Evolutionary conservation across 345 rosid species (phyloP).

Genomic region (Erucastrum elatum): DNA sequence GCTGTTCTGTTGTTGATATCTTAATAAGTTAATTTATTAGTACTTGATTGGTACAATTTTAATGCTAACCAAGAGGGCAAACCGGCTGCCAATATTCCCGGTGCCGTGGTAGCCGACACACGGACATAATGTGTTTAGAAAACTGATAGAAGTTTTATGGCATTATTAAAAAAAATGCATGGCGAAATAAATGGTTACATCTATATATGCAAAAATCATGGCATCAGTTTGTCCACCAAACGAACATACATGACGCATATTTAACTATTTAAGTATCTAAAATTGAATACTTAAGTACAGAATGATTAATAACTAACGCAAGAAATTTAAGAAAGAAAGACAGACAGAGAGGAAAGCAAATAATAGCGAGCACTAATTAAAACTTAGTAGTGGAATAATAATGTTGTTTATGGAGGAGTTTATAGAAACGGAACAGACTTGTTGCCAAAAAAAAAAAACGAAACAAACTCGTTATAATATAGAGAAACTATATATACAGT

Average conservation of each 20-base stretch:
- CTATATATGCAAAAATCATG: slow-evolving; percentile 18
- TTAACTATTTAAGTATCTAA: background rate
- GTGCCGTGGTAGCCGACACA: slow-evolving; percentile 42
- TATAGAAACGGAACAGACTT: background rate
- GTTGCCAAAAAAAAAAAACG: background rate
- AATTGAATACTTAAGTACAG: background rate
- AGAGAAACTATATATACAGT: too few species aligned
- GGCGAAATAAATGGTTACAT: slow-evolving; percentile 4
- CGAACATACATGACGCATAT: background rate
- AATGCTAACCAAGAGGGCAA: slow-evolving; percentile 30
- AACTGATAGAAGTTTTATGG: slow-evolving; percentile 20
- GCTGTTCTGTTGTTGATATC: background rate
- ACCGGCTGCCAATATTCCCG: slow-evolving; percentile 46
- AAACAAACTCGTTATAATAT: background rate
- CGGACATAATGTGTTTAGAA: slow-evolving; percentile 37
- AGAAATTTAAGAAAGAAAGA: background rate
- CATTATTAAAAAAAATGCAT: slow-evolving; percentile 3
- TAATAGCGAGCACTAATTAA: slow-evolving; percentile 5
- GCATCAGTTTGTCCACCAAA: slow-evolving; percentile 16
- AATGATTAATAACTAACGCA: background rate
- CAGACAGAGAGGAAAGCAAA: background rate
- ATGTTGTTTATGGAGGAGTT: background rate
- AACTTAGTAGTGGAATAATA: background rate
- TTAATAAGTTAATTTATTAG: background rate
- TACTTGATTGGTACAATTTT: background rate